A percentile compares a stretch with the other conserved stretches of the same genome.
phyloP scores from a whole-genome alignment of 1,284 basidiomycete genomes.

The Tylopilus microsporus region DNA sequence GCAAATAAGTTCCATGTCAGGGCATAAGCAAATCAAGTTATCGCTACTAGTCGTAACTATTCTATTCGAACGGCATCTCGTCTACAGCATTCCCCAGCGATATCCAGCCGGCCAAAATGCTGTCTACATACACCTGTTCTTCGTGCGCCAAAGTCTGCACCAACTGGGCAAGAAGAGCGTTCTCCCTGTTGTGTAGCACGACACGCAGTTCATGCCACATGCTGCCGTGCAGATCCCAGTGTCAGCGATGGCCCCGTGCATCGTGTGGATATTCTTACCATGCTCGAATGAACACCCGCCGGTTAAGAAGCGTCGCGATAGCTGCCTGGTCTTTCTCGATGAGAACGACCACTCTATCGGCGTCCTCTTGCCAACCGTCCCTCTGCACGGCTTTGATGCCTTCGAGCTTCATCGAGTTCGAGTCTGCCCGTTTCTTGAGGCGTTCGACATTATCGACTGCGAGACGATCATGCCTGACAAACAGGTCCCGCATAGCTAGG shows the following conservation, averaged over 20 bases:
- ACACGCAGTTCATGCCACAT: constrained; percentile 91
- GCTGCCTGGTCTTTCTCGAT: constrained; percentile 76
- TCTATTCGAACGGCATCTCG: constrained; percentile 71
- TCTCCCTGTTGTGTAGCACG: constrained; percentile 83
- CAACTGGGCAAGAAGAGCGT: constrained; percentile 69
- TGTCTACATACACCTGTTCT: constrained; percentile 62
- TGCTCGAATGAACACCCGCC: constrained; percentile 79
- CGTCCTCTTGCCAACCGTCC: constrained; percentile 79
- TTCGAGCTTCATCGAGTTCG: constrained; percentile 71
- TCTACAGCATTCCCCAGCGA: constrained; percentile 67
- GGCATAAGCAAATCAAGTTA: not conserved
- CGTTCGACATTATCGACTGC: constrained; percentile 82
- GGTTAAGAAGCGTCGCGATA: constrained; percentile 63
- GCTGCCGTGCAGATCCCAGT: constrained; percentile 36
- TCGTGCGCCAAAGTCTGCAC: constrained; percentile 69
- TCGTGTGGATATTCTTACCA: constrained; percentile 47
- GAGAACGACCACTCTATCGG: constrained; percentile 60
- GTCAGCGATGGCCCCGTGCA: constrained; percentile 1
- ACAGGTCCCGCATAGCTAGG: constrained; percentile 77
- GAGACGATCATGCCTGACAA: constrained; percentile 76
- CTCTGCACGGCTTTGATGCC: constrained; percentile 62
- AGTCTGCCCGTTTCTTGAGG: constrained; percentile 79
- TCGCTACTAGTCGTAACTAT: constrained; percentile 32
- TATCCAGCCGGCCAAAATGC: constrained; percentile 65
- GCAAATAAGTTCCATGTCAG: constrained; percentile 15